Percentiles rank a stretch among this genome's conserved stretches.
These are phyloP conservation scores for Kwoniella sp. DNA, from an alignment of 768 basidiomycete species.

Conservation along the genomic window DNA sequence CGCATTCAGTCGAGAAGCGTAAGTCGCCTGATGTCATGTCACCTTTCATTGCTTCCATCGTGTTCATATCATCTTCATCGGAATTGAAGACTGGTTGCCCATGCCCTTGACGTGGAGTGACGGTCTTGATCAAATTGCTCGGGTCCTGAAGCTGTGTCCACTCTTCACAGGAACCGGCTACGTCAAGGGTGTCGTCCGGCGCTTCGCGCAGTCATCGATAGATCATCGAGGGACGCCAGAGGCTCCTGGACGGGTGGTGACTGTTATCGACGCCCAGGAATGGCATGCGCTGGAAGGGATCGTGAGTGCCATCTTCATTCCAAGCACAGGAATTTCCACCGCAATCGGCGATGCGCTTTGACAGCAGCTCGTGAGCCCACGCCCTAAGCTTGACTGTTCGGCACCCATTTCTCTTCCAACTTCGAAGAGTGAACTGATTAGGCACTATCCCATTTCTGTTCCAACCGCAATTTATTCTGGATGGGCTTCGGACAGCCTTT, in stretches of 20 bases:
- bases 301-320: slow-evolving; percentile 41
- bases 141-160: neutral
- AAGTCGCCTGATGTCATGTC: slow-evolving; percentile 24
- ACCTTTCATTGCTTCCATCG: neutral
- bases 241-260: slow-evolving; percentile 86
- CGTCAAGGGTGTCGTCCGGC: slow-evolving; percentile 83
- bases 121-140: neutral
- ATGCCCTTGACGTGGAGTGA: too few relatives aligned
- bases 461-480: too few relatives aligned
- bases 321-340: neutral
- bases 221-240: slow-evolving; percentile 91
- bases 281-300: slow-evolving; percentile 63
- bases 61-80: slow-evolving; percentile 4
- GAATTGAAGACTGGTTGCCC: too few relatives aligned
- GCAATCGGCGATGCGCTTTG: neutral
- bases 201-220: slow-evolving; percentile 88
- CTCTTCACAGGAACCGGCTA: slow-evolving; percentile 71
- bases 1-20: slow-evolving; percentile 74
- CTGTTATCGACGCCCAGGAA: slow-evolving; percentile 81
- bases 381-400: too few relatives aligned
- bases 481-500: too few relatives aligned
- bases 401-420: too few relatives aligned
- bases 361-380: too few relatives aligned
- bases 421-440: too few relatives aligned
- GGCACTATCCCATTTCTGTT: too few relatives aligned